Base-by-base conservation (phyloP, 163 green algal genomes). In the Chlorella variabilis region DNA sequence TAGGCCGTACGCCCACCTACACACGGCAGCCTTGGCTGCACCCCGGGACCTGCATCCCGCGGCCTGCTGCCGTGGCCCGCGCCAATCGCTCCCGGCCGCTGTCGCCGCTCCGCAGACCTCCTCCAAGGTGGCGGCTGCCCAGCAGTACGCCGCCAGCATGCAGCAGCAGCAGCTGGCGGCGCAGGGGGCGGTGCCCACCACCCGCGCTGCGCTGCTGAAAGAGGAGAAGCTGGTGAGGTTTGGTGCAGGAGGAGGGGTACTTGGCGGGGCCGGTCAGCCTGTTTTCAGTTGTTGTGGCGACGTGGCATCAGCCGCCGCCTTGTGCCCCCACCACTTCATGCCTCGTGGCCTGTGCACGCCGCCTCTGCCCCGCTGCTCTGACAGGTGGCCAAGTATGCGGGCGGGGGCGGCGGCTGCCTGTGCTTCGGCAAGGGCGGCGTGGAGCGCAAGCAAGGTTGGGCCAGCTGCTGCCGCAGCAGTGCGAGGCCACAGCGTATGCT, bases 81-180 rank as follows among this genome's bases (percentile, higher is more conserved):
- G n/a, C n/a, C n/a, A n/a, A n/a, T n/a, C n/a, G n/a, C n/a, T n/a
- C n/a, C n/a, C n/a, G n/a, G n/a, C n/a, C n/a, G n/a, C n/a, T n/a
- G n/a, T n/a, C n/a, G n/a, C 3, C 2, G n/a, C 3, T 39, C 70
- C 20, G 69, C 45, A 77, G 69, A 62, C 56, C 17, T 4, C 45
- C 0, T 77, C 69, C 69, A 77, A 77, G 31, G 38, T 77, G 18
- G 45, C 69, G 25, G 6, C 45, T 1, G 69, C 69, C 38, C 69
- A 77, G 69, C 29, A 62, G 31, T 36, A 77, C 31, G 33, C 45
- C 7, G 69, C n/a, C 45, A 42, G 51, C 5, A 21, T 45, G 69
- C 45, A 63, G 48, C 33, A n/a, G 45, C 69, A 65, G 48, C 69
- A 49, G 69, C 6, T 27, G 48, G 69, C 69, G 17, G 69, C 69